Evolutionary conservation across 768 basidiomycete species (phyloP).

Genomic region (Gyrodon lividus): DNA sequence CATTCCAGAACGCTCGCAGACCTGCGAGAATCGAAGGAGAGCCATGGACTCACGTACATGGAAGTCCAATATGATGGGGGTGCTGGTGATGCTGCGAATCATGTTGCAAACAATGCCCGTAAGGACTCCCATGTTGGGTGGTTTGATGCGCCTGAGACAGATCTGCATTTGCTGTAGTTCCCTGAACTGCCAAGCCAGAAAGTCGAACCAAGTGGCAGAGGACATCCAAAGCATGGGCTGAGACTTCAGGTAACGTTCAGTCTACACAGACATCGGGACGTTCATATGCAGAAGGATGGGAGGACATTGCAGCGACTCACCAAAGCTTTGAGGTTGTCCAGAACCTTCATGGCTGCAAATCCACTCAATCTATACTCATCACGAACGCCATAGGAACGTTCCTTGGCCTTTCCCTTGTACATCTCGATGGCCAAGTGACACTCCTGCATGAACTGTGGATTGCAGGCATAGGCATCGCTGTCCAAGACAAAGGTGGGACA

Average conservation of each 20-base stretch:
- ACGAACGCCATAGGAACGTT: slow-evolving; percentile 5
- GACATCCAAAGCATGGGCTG: slow-evolving; percentile 8
- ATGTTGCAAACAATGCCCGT: slow-evolving; percentile 10
- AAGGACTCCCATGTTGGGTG: slow-evolving; percentile 7
- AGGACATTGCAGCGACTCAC: too few relatives aligned
- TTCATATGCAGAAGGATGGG: background rate
- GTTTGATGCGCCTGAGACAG: background rate
- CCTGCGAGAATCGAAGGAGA: slow-evolving; percentile 1
- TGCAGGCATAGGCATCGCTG: slow-evolving; percentile 15
- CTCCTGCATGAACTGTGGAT: background rate
- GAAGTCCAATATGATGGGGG: slow-evolving; percentile 9
- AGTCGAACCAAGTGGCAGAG: slow-evolving; percentile 8
- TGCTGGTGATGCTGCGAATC: slow-evolving; percentile 1
- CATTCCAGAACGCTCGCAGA: slow-evolving; percentile 2
- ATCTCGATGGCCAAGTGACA: background rate
- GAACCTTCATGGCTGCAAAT: background rate
- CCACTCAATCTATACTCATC: slow-evolving; percentile 12
- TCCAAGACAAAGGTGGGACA: slow-evolving; percentile 3
- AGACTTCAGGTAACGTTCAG: background rate
- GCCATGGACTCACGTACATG: slow-evolving; percentile 13
- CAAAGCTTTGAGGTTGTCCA: background rate
- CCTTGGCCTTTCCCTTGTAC: slow-evolving; percentile 3
- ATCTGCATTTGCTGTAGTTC: slow-evolving; percentile 7
- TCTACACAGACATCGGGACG: background rate
- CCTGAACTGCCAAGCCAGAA: background rate